These are phyloP conservation scores for Brachypodium distachyon DNA, from an alignment of 202 grass and related monocot species.

Conservation along the genomic window DNA sequence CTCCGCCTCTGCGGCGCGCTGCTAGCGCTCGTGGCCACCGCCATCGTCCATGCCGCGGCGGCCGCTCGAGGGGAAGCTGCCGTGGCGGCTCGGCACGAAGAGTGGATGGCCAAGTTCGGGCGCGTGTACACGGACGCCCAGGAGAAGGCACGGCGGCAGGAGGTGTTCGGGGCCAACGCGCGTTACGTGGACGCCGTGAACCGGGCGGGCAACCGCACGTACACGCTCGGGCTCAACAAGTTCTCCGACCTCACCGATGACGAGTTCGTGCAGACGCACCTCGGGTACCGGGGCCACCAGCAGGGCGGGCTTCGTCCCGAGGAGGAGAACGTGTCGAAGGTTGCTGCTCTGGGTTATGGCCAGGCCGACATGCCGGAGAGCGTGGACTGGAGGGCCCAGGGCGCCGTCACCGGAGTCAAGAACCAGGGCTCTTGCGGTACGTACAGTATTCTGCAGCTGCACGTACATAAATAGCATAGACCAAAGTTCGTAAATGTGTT, in stretches of 20 bases:
- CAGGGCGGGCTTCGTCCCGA: too few relatives aligned
- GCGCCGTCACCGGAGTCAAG: constrained; percentile 31
- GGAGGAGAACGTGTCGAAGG: neutral
- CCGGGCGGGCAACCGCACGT: constrained; percentile 17
- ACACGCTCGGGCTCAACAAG: constrained; percentile 25
- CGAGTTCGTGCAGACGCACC: constrained; percentile 20
- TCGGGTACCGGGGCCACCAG: constrained; percentile 7
- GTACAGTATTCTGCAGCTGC: neutral
- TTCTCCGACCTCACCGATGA: constrained; percentile 28
- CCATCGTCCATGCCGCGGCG: too few relatives aligned
- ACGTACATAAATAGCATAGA: neutral
- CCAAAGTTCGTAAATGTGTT: neutral
- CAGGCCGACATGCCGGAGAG: neutral
- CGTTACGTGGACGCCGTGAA: constrained; percentile 31
- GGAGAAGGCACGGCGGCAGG: constrained; percentile 22
- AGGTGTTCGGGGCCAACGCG: constrained; percentile 20
- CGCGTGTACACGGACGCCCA: constrained; percentile 28
- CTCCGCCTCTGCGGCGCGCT: neutral
- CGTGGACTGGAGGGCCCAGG: constrained; percentile 28
- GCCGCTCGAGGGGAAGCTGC: too few relatives aligned
- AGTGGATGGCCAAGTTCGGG: constrained; percentile 36
- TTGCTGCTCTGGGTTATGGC: neutral
- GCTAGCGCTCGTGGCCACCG: neutral
- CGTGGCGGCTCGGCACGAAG: constrained; percentile 13
- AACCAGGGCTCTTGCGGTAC: constrained; percentile 33